Evolutionary conservation across 1,284 basidiomycete genomes (phyloP).

Genomic region (Tremellales sp.): DNA sequence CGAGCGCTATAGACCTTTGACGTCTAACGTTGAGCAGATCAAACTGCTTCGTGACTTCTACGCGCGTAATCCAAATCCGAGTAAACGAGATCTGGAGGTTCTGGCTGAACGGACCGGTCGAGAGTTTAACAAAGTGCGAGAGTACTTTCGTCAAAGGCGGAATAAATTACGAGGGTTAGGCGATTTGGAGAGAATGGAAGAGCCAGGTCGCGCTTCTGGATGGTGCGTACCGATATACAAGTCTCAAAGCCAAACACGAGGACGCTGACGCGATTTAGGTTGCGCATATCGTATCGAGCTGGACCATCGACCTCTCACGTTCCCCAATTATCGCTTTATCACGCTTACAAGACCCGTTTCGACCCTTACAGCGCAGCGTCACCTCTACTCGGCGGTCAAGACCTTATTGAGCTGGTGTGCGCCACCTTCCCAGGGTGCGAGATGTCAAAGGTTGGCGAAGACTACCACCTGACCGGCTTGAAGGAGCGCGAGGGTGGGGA

Average conservation of each 20-base stretch:
- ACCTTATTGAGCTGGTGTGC: constrained; percentile 42
- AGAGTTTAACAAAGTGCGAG: constrained; percentile 40
- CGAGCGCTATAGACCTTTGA: background rate
- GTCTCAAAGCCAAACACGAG: background rate
- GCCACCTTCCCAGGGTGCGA: constrained; percentile 43
- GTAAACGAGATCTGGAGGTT: constrained; percentile 30
- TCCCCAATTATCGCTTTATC: constrained; percentile 39
- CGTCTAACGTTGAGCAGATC: constrained; percentile 23
- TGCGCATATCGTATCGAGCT: constrained; percentile 38
- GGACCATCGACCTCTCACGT: constrained; percentile 20
- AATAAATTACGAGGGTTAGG: constrained; percentile 42
- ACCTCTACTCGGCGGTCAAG: constrained; percentile 40
- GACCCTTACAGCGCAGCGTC: constrained; percentile 32
- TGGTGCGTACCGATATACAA: too few relatives aligned
- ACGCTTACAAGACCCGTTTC: constrained; percentile 39
- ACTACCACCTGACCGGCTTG: constrained; percentile 39
- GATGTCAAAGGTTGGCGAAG: constrained; percentile 40
- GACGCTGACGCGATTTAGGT: constrained; percentile 16
- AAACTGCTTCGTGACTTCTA: constrained; percentile 36
- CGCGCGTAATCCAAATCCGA: constrained; percentile 38
- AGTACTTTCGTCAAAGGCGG: constrained; percentile 43
- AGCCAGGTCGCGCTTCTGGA: constrained; percentile 40
- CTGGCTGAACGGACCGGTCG: constrained; percentile 37
- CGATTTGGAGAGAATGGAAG: constrained; percentile 38
- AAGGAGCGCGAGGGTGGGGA: constrained; percentile 26